A percentile compares a stretch with the other conserved stretches of the same genome.
phyloP scores from a whole-genome alignment of 257 asterid genomes.

The Thymus quinquecostatus region DNA sequence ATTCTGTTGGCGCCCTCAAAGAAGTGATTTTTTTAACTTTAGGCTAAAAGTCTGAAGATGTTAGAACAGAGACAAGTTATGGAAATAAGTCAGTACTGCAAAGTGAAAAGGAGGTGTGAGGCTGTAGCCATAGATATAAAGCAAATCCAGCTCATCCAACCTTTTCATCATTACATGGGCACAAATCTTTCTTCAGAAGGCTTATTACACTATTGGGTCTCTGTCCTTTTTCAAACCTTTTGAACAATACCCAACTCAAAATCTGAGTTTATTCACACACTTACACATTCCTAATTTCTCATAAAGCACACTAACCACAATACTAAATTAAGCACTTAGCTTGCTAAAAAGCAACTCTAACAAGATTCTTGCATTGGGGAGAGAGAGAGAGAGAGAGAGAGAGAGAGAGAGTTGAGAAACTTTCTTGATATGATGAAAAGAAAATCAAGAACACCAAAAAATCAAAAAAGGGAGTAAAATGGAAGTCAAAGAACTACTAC shows the following conservation, averaged over 20 bases:
- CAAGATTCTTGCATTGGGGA: neutral
- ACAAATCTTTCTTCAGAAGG: slow-evolving; percentile 35
- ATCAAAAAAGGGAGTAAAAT: slow-evolving; percentile 1
- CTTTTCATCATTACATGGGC: slow-evolving; percentile 17
- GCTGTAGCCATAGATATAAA: slow-evolving; percentile 28
- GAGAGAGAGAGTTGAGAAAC: neutral
- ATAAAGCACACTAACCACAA: neutral
- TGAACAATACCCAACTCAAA: slow-evolving; percentile 11
- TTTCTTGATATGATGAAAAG: neutral
- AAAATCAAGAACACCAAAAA: slow-evolving; percentile 16
- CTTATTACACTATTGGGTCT: slow-evolving; percentile 12
- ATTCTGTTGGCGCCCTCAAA: slow-evolving; percentile 45
- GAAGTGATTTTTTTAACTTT: slow-evolving; percentile 34
- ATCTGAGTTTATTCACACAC: neutral
- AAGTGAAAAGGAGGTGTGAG: slow-evolving; percentile 39
- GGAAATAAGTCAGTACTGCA: slow-evolving; percentile 25
- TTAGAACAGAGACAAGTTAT: slow-evolving; percentile 46
- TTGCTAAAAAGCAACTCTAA: neutral
- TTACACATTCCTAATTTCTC: slow-evolving; percentile 11
- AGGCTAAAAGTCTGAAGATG: slow-evolving; percentile 39
- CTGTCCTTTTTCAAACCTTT: slow-evolving; percentile 16
- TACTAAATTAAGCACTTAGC: neutral
- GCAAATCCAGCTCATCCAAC: slow-evolving; percentile 32
- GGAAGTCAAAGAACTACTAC: slow-evolving; percentile 33
- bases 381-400: neutral